These are phyloP conservation scores for Saccharomycopsis fodiens DNA, from an alignment of 805 yeast species.

Conservation along the genomic window DNA sequence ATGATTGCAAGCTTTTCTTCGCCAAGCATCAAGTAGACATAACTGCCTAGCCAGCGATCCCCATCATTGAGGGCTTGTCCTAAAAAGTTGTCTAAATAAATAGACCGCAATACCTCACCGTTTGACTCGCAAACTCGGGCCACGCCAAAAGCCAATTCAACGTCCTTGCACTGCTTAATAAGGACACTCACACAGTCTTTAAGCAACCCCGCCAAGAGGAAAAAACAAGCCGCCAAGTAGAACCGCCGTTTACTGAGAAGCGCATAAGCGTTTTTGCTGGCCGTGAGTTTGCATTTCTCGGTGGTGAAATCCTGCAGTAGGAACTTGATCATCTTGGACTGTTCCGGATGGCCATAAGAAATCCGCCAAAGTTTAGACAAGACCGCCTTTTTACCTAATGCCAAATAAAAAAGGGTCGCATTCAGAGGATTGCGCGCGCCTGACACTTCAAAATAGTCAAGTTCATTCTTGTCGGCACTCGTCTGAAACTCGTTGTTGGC, in stretches of 20 bases:
- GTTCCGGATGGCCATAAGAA: conserved; percentile 67
- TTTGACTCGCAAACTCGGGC: conserved; percentile 56
- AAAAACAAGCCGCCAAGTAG: conserved; percentile 83
- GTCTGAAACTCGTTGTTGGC: conserved; percentile 67
- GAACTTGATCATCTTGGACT: conserved; percentile 71
- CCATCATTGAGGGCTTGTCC: conserved; percentile 53
- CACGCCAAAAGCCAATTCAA: conserved; percentile 70
- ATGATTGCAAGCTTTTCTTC: conserved; percentile 48
- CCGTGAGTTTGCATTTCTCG: conserved; percentile 80
- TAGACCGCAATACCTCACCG: conserved; percentile 42
- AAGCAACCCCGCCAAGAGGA: conserved; percentile 66
- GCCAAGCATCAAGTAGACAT: conserved; percentile 64
- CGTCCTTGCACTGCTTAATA: conserved; percentile 56
- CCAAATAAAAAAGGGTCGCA: conserved; percentile 69
- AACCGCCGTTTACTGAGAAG: conserved; percentile 81
- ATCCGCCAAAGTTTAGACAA: conserved; percentile 80
- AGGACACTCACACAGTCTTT: conserved; percentile 74
- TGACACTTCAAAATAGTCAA: conserved; percentile 10
- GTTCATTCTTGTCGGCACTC: conserved; percentile 24
- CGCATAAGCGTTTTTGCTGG: conserved; percentile 87
- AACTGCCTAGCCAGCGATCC: conserved; percentile 76
- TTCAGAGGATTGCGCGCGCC: conserved; percentile 60
- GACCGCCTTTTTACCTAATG: conserved; percentile 69
- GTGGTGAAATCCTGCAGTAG: conserved; percentile 68
- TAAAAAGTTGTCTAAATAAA: conserved; percentile 44